phyloP scores from a whole-genome alignment of 2,329 filamentous ascomycete species.

The Cryphonectria radicalis region DNA sequence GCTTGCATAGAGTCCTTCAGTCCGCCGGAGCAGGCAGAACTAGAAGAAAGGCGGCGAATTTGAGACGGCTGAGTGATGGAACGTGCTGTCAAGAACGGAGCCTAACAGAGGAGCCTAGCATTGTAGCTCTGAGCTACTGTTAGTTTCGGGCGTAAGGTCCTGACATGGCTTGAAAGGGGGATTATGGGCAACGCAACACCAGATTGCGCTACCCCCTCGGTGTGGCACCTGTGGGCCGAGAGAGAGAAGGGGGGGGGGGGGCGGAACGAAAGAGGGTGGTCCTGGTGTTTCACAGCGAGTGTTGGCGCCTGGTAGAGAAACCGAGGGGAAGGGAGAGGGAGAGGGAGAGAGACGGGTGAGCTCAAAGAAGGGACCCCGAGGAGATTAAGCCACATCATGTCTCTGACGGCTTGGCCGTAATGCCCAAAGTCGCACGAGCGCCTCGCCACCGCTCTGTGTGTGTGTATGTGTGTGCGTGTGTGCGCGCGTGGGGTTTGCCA shows the following conservation, averaged over 20 bases:
- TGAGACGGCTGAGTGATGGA: not conserved
- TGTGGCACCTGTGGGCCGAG: constrained; percentile 18
- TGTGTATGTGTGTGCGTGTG: not conserved
- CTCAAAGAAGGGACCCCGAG: constrained; percentile 1
- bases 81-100: not conserved
- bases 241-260: not conserved
- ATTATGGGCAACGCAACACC: constrained; percentile 9
- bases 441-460: not conserved
- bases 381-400: constrained; percentile 9
- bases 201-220: constrained; percentile 20
- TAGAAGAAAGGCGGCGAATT: not conserved
- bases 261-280: not conserved
- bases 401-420: constrained; percentile 20
- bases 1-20: not conserved
- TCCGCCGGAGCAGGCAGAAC: not conserved
- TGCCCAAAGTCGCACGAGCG: constrained; percentile 16
- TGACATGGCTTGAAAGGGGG: constrained; percentile 19
- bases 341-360: too few species aligned
- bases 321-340: not conserved
- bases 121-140: constrained; percentile 16
- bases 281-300: not conserved
- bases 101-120: not conserved
- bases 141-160: constrained; percentile 26
- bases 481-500: not conserved
- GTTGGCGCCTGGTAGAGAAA: not conserved